Evolutionary conservation across 1,284 basidiomycete genomes (phyloP).

Genomic region (Farysia itapuensis): DNA sequence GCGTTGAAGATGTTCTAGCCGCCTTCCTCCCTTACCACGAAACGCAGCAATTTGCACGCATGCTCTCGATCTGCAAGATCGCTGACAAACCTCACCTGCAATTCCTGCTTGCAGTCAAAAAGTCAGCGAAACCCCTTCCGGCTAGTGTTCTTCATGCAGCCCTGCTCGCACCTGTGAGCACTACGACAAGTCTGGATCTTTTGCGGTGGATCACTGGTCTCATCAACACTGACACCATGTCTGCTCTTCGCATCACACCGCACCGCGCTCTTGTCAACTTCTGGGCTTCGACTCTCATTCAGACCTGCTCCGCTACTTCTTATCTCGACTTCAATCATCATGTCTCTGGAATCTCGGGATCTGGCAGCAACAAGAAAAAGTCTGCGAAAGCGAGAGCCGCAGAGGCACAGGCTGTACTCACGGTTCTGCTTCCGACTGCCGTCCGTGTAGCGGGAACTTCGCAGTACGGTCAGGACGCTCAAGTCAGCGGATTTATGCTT

Average conservation of each 20-base stretch:
- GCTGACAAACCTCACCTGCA: constrained; percentile 33
- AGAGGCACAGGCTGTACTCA: constrained; percentile 49
- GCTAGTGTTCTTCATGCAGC: constrained; percentile 46
- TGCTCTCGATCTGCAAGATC: constrained; percentile 77
- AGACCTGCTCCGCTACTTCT: constrained; percentile 64
- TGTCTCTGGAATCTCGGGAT: constrained; percentile 34
- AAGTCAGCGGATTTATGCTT: constrained; percentile 46
- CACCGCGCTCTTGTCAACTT: constrained; percentile 81
- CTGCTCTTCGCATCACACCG: constrained; percentile 65
- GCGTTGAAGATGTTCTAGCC: constrained; percentile 75
- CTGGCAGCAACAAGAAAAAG: constrained; percentile 37
- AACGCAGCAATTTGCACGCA: constrained; percentile 89
- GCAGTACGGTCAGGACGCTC: constrained; percentile 36
- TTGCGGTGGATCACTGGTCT: constrained; percentile 68
- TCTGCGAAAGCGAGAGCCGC: constrained; percentile 25
- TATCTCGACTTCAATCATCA: constrained; percentile 61
- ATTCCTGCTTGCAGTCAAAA: constrained; percentile 48
- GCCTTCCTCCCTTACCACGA: constrained; percentile 93
- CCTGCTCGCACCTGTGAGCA: constrained; percentile 52
- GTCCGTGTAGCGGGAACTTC: constrained; percentile 33
- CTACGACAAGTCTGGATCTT: constrained; percentile 67
- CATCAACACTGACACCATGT: constrained; percentile 62
- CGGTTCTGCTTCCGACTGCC: constrained; percentile 59
- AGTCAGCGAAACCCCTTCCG: constrained; percentile 47
- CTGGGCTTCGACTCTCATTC: constrained; percentile 78